Percentiles rank a stretch among this genome's conserved stretches.
Conservation (phyloP, 306 rosid species). For the Amphicarpaea edgeworthii region DNA sequence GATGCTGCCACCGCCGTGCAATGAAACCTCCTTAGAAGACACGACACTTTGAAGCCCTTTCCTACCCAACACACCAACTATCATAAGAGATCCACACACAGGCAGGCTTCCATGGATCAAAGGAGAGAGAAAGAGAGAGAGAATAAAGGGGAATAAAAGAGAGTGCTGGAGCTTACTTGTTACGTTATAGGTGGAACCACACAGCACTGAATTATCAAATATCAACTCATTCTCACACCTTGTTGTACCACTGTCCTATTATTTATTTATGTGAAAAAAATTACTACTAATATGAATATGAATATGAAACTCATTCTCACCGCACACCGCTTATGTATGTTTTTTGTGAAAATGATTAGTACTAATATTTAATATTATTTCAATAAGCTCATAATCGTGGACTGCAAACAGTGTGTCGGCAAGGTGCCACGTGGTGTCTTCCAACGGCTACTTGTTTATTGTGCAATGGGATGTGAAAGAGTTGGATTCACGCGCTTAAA, state of each 20-base stretch:
- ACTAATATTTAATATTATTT: not conserved
- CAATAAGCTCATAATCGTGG: slow-evolving; percentile 7
- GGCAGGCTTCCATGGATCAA: not conserved
- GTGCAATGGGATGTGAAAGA: not conserved
- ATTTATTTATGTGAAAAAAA: not conserved
- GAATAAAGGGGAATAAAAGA: not conserved
- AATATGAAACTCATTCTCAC: not conserved
- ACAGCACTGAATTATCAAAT: too few relatives aligned
- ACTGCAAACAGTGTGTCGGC: slow-evolving; percentile 42
- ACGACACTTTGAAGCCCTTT: slow-evolving; percentile 40
- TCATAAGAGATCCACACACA: not conserved
- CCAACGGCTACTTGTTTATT: slow-evolving; percentile 46
- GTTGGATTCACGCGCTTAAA: slow-evolving; percentile 25
- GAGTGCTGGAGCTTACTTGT: slow-evolving; percentile 37
- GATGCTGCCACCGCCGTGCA: slow-evolving; percentile 38
- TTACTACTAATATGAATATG: too few relatives aligned
- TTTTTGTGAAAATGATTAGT: slow-evolving; percentile 12
- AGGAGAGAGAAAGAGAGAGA: slow-evolving; percentile 1
- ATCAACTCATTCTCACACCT: not conserved
- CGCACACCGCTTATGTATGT: not conserved
- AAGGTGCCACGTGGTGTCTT: slow-evolving; percentile 35
- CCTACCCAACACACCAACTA: slow-evolving; percentile 42
- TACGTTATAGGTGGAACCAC: slow-evolving; percentile 35
- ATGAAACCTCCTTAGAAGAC: slow-evolving; percentile 45
- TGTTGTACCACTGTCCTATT: not conserved